Evolutionary conservation across 2,329 filamentous ascomycete species (phyloP).

Genomic region (Hymenoscyphus fraxineus): DNA sequence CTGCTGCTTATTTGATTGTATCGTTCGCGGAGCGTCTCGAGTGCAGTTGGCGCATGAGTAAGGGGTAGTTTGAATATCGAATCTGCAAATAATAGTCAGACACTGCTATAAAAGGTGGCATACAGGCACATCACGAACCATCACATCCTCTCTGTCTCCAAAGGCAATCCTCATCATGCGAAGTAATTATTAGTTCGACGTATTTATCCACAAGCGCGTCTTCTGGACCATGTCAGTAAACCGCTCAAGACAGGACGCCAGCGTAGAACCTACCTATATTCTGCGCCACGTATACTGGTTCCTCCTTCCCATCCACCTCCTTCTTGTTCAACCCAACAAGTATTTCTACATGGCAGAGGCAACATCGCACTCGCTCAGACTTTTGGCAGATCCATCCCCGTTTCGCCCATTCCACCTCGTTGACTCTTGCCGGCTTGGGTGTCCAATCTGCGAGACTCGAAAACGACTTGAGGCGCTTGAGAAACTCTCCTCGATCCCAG

Average conservation of each 20-base stretch:
- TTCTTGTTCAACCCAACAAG: conserved; percentile 72
- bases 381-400: conserved; percentile 84
- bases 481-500: conserved; percentile 76
- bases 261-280: conserved; percentile 50
- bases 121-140: conserved; percentile 47
- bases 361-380: conserved; percentile 79
- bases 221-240: conserved; percentile 38
- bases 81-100: conserved; percentile 39
- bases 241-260: conserved; percentile 9
- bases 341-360: conserved; percentile 78
- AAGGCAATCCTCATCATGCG: conserved; percentile 76
- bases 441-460: conserved; percentile 90
- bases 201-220: conserved; percentile 75
- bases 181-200: conserved; percentile 64
- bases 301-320: conserved; percentile 53
- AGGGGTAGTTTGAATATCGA: conserved; percentile 60
- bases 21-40: conserved; percentile 56
- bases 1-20: conserved; percentile 60
- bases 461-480: conserved; percentile 79
- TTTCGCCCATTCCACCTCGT: conserved; percentile 92
- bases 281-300: conserved; percentile 51
- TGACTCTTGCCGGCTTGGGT: conserved; percentile 82
- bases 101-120: not conserved
- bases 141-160: conserved; percentile 90
- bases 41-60: conserved; percentile 55